These are phyloP conservation scores for Rugosomyces carneus DNA, from an alignment of 1,284 basidiomycete genomes.

Conservation along the genomic window DNA sequence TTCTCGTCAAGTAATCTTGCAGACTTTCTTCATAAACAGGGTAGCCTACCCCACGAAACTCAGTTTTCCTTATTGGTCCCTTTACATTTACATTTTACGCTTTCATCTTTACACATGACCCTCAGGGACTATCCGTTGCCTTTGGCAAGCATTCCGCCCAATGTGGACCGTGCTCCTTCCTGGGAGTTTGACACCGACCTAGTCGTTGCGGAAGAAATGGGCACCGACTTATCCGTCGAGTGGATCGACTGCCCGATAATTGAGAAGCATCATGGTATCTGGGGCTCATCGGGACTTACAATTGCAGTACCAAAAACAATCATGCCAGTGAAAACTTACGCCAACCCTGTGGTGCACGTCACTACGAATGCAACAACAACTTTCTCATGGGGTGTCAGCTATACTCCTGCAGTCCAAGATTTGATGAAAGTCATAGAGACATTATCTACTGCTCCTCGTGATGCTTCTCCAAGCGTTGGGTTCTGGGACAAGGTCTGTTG, in stretches of 20 bases:
- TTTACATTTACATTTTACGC: constrained; percentile 70
- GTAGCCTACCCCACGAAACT: constrained; percentile 63
- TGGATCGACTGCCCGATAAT: constrained; percentile 69
- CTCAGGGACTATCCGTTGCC: constrained; percentile 83
- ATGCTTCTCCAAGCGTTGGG: constrained; percentile 83
- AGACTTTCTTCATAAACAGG: constrained; percentile 69
- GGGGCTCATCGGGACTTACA: constrained; percentile 51
- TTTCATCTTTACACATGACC: constrained; percentile 56
- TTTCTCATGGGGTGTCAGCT: constrained; percentile 89
- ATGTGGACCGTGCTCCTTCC: constrained; percentile 32
- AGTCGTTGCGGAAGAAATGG: constrained; percentile 89
- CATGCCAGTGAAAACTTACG: constrained; percentile 94
- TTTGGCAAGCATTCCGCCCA: constrained; percentile 53
- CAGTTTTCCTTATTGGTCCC: constrained; percentile 82
- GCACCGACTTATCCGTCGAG: constrained; percentile 62
- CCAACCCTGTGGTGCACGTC: constrained; percentile 68
- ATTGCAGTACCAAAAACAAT: constrained; percentile 85
- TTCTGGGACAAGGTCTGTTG: constrained; percentile 85
- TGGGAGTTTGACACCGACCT: constrained; percentile 76
- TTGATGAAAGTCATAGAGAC: constrained; percentile 82
- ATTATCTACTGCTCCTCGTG: constrained; percentile 74
- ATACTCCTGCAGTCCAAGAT: constrained; percentile 84
- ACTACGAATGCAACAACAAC: constrained; percentile 63
- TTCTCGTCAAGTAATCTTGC: constrained; percentile 55
- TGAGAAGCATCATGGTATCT: constrained; percentile 43